Evolutionary conservation across 164 flowering plant genomes (phyloP).

Genomic region (Aristolochia californica): DNA sequence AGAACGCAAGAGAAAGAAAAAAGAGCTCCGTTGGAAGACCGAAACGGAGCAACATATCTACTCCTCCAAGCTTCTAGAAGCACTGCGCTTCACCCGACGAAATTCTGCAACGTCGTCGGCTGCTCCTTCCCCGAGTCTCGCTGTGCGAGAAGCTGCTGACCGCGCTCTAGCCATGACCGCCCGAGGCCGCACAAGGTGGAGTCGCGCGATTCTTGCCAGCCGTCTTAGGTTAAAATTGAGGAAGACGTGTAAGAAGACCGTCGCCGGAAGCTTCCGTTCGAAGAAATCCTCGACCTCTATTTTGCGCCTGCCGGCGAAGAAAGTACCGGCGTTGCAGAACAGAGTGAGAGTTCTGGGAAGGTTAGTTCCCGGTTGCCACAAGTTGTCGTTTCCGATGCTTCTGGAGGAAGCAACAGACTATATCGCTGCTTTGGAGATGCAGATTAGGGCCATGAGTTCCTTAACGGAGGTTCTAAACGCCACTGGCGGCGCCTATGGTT

Average conservation of each 20-base stretch:
- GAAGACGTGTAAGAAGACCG: conserved; percentile 22
- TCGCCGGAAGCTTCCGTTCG: conserved; percentile 13
- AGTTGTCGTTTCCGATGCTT: conserved; percentile 44
- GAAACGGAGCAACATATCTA: conserved; percentile 36
- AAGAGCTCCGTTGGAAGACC: conserved; percentile 23
- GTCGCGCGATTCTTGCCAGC: conserved; percentile 57
- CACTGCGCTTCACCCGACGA: conserved; percentile 33
- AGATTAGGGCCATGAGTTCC: conserved; percentile 55
- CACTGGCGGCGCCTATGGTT: conserved; percentile 2
- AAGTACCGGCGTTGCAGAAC: conserved; percentile 36
- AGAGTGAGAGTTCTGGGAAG: conserved; percentile 50
- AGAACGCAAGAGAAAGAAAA: conserved; percentile 10
- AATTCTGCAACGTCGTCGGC: conserved; percentile 9
- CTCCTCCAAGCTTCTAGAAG: conserved; percentile 54
- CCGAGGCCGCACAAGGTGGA: conserved; percentile 64
- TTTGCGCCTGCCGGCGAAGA: conserved; percentile 25
- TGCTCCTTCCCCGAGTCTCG: conserved; percentile 27
- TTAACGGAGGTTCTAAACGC: conserved; percentile 36
- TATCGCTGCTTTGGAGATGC: conserved; percentile 74
- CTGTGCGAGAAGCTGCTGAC: conserved; percentile 59
- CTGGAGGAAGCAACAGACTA: conserved; percentile 68
- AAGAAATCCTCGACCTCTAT: conserved; percentile 18
- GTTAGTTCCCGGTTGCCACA: conserved; percentile 74
- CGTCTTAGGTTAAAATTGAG: conserved; percentile 39
- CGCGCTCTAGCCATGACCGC: conserved; percentile 54